These are phyloP conservation scores for Saccharomycopsis oosterbeekiorum DNA, from an alignment of 805 yeast species.

Conservation along the genomic window DNA sequence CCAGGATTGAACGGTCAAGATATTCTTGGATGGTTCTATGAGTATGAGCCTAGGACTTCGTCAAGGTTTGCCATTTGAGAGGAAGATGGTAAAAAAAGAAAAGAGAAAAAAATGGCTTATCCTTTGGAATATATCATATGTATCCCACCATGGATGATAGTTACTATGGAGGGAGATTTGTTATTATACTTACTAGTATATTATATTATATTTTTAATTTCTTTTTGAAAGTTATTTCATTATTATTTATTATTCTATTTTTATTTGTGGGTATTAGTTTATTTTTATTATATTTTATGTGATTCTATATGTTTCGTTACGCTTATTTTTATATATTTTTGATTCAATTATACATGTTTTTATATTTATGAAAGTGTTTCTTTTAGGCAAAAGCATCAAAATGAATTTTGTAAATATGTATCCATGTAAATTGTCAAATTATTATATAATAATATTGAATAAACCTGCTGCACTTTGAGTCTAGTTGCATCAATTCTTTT, in stretches of 20 bases:
- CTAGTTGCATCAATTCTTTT: too few relatives aligned
- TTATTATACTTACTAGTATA: too few relatives aligned
- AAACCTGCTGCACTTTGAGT: too few relatives aligned
- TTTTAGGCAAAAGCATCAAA: too few relatives aligned
- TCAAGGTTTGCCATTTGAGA: background rate
- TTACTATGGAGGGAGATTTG: background rate
- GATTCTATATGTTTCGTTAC: background rate
- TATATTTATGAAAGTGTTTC: too few relatives aligned
- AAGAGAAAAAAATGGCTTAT: background rate
- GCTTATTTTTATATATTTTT: background rate
- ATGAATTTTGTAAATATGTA: too few relatives aligned
- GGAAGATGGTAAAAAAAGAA: background rate
- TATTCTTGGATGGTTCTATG: constrained; percentile 22
- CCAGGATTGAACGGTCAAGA: constrained; percentile 23
- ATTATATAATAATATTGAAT: too few relatives aligned
- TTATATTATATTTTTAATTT: background rate
- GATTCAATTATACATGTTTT: too few relatives aligned
- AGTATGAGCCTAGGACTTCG: background rate
- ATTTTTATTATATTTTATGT: background rate
- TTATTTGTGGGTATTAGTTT: background rate
- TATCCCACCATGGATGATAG: background rate
- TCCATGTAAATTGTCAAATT: too few relatives aligned
- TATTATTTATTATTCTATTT: background rate
- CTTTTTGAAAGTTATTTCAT: background rate
- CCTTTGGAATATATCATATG: too few relatives aligned